Percentiles rank a stretch among this genome's conserved stretches.
Evolutionary conservation across 176 grass and related monocot species (phyloP).

Genomic region (Hordeum marinum): DNA sequence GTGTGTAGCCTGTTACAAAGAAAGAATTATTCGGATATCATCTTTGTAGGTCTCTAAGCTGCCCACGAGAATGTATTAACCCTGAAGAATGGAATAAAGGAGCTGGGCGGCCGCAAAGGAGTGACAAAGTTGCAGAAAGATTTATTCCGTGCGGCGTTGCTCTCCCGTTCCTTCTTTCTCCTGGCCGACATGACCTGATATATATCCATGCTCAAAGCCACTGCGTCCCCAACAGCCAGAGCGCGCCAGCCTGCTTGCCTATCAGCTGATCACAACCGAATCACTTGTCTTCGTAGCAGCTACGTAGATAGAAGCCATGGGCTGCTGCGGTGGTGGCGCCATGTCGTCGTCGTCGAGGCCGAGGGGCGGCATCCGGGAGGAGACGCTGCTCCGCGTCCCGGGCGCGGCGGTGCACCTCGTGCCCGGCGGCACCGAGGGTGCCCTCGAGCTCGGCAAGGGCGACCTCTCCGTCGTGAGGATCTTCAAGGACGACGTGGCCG

Average conservation of each 20-base stretch:
- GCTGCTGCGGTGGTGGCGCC: conserved; percentile 36
- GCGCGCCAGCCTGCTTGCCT: background rate
- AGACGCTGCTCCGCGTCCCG: conserved; percentile 60
- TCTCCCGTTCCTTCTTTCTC: background rate
- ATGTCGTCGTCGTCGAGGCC: conserved; percentile 26
- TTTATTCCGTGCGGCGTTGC: conserved; percentile 28
- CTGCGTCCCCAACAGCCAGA: background rate
- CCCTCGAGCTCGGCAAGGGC: conserved; percentile 55
- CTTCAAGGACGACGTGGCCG: conserved; percentile 43
- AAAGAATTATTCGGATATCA: conserved; percentile 26
- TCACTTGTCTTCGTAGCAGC: background rate
- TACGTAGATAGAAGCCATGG: conserved; percentile 24
- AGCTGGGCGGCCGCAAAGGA: conserved; percentile 25
- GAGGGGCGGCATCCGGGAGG: conserved; percentile 44
- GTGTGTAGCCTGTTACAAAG: background rate
- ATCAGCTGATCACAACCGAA: background rate
- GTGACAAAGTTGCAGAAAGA: conserved; percentile 34
- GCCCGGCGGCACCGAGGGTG: conserved; percentile 24
- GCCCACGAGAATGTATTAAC: conserved; percentile 40
- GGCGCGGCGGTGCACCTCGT: conserved; percentile 63
- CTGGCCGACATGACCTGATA: background rate
- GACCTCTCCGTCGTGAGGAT: conserved; percentile 58
- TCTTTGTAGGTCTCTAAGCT: background rate
- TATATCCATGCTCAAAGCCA: background rate
- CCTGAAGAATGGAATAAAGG: conserved; percentile 70